phyloP scores from a whole-genome alignment of 2,329 filamentous ascomycete genomes.

The Penicillium sp. region DNA sequence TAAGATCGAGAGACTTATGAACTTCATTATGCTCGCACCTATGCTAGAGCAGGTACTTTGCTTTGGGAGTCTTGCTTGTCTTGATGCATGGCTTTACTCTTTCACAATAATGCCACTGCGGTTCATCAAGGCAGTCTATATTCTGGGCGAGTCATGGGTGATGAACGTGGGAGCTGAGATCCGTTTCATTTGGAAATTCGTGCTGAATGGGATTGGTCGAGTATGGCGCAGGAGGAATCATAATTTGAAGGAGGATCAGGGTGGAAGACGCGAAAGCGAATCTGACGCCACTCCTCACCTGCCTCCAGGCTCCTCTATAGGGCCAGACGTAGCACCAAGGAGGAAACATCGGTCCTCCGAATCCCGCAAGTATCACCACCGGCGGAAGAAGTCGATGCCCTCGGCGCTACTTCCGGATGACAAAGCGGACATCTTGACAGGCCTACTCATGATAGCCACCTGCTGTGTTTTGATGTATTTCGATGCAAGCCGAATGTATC shows the following conservation, averaged over 20 bases:
- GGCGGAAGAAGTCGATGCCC: slow-evolving; percentile 71
- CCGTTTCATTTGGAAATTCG: slow-evolving; percentile 62
- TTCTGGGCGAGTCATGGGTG: slow-evolving; percentile 70
- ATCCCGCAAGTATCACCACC: slow-evolving; percentile 46
- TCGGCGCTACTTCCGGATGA: slow-evolving; percentile 78
- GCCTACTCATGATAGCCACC: slow-evolving; percentile 75
- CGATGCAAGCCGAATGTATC: slow-evolving; percentile 95
- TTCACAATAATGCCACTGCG: slow-evolving; percentile 90
- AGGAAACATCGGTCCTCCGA: slow-evolving; percentile 25
- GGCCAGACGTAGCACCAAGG: slow-evolving; percentile 13
- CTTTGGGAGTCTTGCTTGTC: slow-evolving; percentile 81
- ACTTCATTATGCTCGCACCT: slow-evolving; percentile 73
- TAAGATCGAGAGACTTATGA: slow-evolving; percentile 83
- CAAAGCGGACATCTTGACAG: slow-evolving; percentile 91
- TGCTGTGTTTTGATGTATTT: slow-evolving; percentile 78
- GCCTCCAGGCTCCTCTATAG: slow-evolving; percentile 12
- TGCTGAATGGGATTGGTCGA: slow-evolving; percentile 69
- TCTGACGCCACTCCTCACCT: slow-evolving; percentile 15
- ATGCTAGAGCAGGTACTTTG: slow-evolving; percentile 75
- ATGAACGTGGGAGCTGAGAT: slow-evolving; percentile 63
- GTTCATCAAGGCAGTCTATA: slow-evolving; percentile 69
- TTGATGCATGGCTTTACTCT: slow-evolving; percentile 93
- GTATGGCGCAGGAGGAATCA: slow-evolving; percentile 58
- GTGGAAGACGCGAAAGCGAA: slow-evolving; percentile 17
- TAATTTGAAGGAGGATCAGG: slow-evolving; percentile 8